Conservation (phyloP, 768 basidiomycete genomes). For the Flagelloscypha sp. region DNA sequence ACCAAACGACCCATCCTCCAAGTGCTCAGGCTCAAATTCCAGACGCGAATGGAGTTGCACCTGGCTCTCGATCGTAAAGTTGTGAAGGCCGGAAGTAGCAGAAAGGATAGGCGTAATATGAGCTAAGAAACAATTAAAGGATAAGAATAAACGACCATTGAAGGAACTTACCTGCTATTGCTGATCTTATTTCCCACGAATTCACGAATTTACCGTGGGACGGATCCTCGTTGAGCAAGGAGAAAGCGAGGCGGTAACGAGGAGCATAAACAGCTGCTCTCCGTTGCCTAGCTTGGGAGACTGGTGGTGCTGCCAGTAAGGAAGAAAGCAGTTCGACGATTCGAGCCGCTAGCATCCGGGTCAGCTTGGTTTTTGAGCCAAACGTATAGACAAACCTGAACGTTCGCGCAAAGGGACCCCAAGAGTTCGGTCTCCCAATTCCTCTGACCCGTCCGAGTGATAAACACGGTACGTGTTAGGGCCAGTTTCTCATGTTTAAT, state of each 20-base stretch:
- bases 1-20: conserved; percentile 38
- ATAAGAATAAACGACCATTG: background rate
- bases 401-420: no score
- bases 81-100: conserved; percentile 62
- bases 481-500: no score
- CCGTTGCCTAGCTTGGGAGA: conserved; percentile 39
- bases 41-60: conserved; percentile 88
- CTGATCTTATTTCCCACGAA: conserved; percentile 67
- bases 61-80: conserved; percentile 92
- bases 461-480: no score
- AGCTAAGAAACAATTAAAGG: conserved; percentile 31
- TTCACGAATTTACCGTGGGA: conserved; percentile 48
- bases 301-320: conserved; percentile 31
- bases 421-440: no score
- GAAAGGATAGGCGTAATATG: conserved; percentile 61
- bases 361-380: no score
- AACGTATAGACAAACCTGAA: no score
- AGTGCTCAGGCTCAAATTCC: conserved; percentile 56
- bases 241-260: conserved; percentile 84
- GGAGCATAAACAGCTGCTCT: conserved; percentile 69
- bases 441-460: no score
- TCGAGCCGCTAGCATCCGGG: conserved; percentile 25
- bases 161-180: conserved; percentile 49
- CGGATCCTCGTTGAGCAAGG: conserved; percentile 85
- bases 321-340: conserved; percentile 29